Evolutionary conservation across 2,329 filamentous ascomycete species (phyloP), one percentile per base, ranked within the genome.

Genomic region (Penicillium rolfsii): DNA sequence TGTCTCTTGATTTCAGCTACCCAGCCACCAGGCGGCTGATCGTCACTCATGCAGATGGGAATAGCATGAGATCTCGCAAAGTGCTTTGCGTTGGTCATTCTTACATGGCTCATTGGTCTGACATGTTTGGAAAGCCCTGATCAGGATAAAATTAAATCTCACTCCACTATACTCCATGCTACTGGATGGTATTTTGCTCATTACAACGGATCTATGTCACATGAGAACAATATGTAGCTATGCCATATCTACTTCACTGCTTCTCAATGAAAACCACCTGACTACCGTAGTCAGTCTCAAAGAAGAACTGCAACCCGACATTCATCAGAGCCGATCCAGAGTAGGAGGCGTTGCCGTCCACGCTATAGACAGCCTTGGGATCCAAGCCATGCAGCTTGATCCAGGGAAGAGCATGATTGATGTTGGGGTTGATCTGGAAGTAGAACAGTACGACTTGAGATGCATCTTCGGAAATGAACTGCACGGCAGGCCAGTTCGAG

Each of bases 291-390:
- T 88, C 85, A 0, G 73, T 76, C 0, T 75, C 67, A 64, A 86
- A 83, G 4, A 73, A 65, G 71, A 82, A 78, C 72, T 87, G 84
- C 40, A 89, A 67, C 0, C 87, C 87, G 1, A 79, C 78, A 63
- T 87, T 88, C 84, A 89, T 88, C 68, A 89, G 76, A 7, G 85
- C 88, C 9, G 81, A 80, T 0, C 87, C 87, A 0, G 82, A 84
- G 62, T 83, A 84, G 6, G 80, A 82, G 28, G 73, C 77, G 33
- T 84, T 81, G 0, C 83, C 84, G 45, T 83, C 77, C 19, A 86
- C 74, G 16, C 74, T 81, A 66, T 89, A 89, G 53, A 71, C 80
- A 0, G 85, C 84, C 5, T 68, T 60, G 0, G 82, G 66, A 59
- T 89, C 86, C 57, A 89, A 68, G 0, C 87, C 87, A 64, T 85